Evolutionary conservation across 228 moss, liverwort and hornwort genomes (phyloP).

Genomic region (Sphagnum fallax): DNA sequence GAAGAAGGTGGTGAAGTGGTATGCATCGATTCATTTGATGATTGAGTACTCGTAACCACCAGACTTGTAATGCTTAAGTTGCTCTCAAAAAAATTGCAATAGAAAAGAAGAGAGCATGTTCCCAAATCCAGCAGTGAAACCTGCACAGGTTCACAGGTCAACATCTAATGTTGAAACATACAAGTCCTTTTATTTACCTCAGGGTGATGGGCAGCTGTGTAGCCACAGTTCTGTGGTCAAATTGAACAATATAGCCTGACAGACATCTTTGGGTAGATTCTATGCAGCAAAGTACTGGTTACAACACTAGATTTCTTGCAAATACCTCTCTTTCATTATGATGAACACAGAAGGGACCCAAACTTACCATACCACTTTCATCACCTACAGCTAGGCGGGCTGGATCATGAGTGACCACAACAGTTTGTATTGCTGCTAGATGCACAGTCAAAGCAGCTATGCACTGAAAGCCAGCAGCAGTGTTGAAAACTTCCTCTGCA

Average conservation of each 20-base stretch:
- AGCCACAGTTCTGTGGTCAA: too few relatives aligned
- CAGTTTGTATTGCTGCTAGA: slow-evolving; percentile 45
- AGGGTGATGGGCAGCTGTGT: too few relatives aligned
- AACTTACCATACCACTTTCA: slow-evolving; percentile 66
- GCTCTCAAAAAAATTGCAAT: slow-evolving; percentile 52
- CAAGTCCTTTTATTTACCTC: background rate
- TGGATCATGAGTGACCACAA: slow-evolving; percentile 59
- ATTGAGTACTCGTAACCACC: slow-evolving; percentile 38
- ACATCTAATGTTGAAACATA: background rate
- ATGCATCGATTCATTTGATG: slow-evolving; percentile 25
- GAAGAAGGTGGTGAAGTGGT: slow-evolving; percentile 21
- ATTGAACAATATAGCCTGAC: too few relatives aligned
- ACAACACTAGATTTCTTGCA: too few relatives aligned
- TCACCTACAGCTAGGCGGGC: slow-evolving; percentile 73
- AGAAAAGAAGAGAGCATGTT: slow-evolving; percentile 42
- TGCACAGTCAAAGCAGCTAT: slow-evolving; percentile 57
- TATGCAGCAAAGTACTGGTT: too few relatives aligned
- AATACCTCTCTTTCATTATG: too few relatives aligned
- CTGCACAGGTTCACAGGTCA: slow-evolving; percentile 16
- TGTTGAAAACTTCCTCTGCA: slow-evolving; percentile 55
- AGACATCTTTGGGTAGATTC: too few relatives aligned
- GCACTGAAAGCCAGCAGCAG: slow-evolving; percentile 60
- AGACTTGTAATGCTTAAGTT: slow-evolving; percentile 52
- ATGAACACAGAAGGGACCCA: background rate
- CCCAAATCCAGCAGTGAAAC: slow-evolving; percentile 69